Evolutionary conservation across 441 rosid genomes (phyloP).

Genomic region (Sinapis alba): DNA sequence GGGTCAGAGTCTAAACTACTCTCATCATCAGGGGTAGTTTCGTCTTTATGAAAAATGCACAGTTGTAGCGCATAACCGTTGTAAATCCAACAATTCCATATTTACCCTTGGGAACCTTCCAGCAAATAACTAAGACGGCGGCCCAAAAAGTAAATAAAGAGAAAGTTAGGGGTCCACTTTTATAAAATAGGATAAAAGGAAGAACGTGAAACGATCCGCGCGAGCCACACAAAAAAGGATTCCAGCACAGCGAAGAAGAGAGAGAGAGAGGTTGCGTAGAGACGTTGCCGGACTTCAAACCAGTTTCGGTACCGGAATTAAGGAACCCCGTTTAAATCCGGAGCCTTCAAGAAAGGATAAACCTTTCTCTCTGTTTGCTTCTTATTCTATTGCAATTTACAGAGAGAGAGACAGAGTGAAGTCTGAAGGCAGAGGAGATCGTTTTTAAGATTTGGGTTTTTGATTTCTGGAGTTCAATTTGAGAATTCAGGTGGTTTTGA

Average conservation of each 20-base stretch:
- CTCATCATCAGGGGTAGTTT: slow-evolving; percentile 33
- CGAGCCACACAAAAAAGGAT: slow-evolving; percentile 44
- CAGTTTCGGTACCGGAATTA: slow-evolving; percentile 66
- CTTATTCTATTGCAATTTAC: slow-evolving; percentile 2
- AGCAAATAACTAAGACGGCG: slow-evolving; percentile 33
- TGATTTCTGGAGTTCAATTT: slow-evolving; percentile 15
- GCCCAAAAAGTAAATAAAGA: slow-evolving; percentile 30
- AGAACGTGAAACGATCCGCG: slow-evolving; percentile 57
- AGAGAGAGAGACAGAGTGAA: slow-evolving; percentile 20
- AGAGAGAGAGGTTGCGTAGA: slow-evolving; percentile 46
- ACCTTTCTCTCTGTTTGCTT: background rate
- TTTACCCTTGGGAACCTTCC: slow-evolving; percentile 31
- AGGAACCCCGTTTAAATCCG: slow-evolving; percentile 71
- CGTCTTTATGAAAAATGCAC: slow-evolving; percentile 24
- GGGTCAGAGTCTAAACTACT: background rate
- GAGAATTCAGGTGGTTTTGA: background rate
- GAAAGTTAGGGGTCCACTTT: background rate
- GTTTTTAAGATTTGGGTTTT: slow-evolving; percentile 6
- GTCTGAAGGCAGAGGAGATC: slow-evolving; percentile 6
- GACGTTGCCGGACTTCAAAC: slow-evolving; percentile 87
- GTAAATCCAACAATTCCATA: slow-evolving; percentile 28
- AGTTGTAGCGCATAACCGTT: slow-evolving; percentile 43
- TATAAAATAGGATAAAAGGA: slow-evolving; percentile 30
- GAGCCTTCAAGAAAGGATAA: slow-evolving; percentile 31
- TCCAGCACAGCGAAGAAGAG: slow-evolving; percentile 36